phyloP scores from a whole-genome alignment of 495 filamentous ascomycete species.

The Rhypophila decipiens region DNA sequence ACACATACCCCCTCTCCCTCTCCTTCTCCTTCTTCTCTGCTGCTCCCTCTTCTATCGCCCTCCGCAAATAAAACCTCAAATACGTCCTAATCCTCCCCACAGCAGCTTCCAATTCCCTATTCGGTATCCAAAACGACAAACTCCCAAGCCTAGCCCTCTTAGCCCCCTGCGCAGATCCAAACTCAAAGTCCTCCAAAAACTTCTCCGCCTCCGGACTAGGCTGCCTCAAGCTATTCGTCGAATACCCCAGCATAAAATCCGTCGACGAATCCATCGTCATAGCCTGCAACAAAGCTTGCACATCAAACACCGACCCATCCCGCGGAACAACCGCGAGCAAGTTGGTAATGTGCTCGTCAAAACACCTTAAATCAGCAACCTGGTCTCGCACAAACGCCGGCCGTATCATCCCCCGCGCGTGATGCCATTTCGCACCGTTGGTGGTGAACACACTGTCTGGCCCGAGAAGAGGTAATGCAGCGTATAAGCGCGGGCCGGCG shows the following conservation, averaged over 20 bases:
- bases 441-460: constrained; percentile 56
- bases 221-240: constrained; percentile 26
- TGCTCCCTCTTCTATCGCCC: constrained; percentile 19
- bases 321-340: constrained; percentile 40
- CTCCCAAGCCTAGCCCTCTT: constrained; percentile 47
- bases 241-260: constrained; percentile 49
- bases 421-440: constrained; percentile 59
- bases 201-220: constrained; percentile 25
- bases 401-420: constrained; percentile 37
- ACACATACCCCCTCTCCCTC: constrained; percentile 37
- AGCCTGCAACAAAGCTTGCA: constrained; percentile 53
- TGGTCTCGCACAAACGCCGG: constrained; percentile 45
- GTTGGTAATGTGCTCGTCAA: constrained; percentile 52
- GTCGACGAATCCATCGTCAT: constrained; percentile 63
- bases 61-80: constrained; percentile 34
- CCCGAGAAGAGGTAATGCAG: constrained; percentile 29
- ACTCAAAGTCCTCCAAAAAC: constrained; percentile 37
- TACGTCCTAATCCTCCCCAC: constrained; percentile 36
- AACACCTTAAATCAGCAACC: constrained; percentile 45
- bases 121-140: constrained; percentile 44
- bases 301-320: constrained; percentile 45
- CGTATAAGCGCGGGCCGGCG: constrained; percentile 23
- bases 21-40: constrained; percentile 8
- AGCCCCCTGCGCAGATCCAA: constrained; percentile 28
- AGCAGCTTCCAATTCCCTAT: constrained; percentile 39